Conservation (phyloP, 2,329 filamentous ascomycete species). For the Colletotrichum simmondsii region DNA sequence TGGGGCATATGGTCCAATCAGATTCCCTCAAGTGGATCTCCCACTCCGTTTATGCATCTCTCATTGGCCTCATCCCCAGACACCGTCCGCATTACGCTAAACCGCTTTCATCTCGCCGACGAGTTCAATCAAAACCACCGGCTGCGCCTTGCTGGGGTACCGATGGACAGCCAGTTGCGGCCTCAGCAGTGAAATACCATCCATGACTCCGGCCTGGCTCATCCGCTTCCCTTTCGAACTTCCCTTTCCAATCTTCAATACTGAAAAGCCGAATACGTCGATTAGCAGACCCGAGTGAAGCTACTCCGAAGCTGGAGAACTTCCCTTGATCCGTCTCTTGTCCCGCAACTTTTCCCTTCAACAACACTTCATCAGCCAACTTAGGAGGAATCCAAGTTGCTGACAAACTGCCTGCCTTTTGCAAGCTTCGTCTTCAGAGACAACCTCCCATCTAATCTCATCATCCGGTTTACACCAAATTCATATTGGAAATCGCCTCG, state of each 20-base stretch:
- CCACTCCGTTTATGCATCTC: accelerated
- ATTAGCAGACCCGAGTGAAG: conserved; percentile 17
- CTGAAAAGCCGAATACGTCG: background rate
- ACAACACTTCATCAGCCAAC: conserved; percentile 2
- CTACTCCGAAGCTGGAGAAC: conserved; percentile 22
- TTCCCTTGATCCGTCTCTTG: background rate
- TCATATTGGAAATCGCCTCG: background rate
- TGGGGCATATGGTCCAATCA: conserved; percentile 44
- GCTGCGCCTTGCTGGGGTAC: conserved; percentile 36
- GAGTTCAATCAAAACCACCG: conserved; percentile 37
- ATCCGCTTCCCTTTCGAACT: background rate
- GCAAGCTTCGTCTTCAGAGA: background rate
- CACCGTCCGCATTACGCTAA: conserved; percentile 40
- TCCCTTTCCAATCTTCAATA: conserved; percentile 7
- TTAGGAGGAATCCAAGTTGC: background rate
- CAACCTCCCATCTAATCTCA: background rate
- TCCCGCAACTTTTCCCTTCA: background rate
- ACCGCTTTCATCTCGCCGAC: conserved; percentile 55
- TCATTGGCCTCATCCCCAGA: conserved; percentile 43
- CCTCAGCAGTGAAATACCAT: conserved; percentile 38
- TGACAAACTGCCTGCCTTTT: background rate
- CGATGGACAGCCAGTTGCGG: conserved; percentile 18
- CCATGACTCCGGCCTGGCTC: conserved; percentile 37
- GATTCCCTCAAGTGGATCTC: background rate
- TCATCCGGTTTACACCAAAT: background rate